These are phyloP conservation scores for Naganishia albida DNA, from an alignment of 1,284 basidiomycete genomes.

Conservation along the genomic window DNA sequence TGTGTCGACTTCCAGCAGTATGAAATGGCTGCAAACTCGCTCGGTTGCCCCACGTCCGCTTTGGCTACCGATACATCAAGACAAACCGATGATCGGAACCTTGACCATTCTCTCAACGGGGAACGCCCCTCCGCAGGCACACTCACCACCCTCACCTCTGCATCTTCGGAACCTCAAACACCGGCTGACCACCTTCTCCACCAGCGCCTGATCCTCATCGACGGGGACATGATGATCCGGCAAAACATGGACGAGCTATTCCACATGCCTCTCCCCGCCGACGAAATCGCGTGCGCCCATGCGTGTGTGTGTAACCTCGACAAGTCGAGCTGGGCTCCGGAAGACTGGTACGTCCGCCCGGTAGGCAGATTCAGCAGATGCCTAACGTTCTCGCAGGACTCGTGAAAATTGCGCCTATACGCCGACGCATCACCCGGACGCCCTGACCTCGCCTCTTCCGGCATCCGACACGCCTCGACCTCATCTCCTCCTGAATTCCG, in stretches of 20 bases:
- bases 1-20: too few relatives aligned
- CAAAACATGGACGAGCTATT: conserved; percentile 92
- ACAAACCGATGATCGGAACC: too few relatives aligned
- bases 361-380: neutral
- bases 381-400: conserved; percentile 61
- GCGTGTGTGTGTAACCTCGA: conserved; percentile 93
- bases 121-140: too few relatives aligned
- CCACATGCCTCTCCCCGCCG: conserved; percentile 64
- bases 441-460: conserved; percentile 47
- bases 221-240: conserved; percentile 87
- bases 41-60: neutral
- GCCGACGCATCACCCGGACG: conserved; percentile 58
- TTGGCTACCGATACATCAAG: too few relatives aligned
- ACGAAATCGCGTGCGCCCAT: conserved; percentile 80
- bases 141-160: too few relatives aligned
- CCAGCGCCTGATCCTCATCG: conserved; percentile 79
- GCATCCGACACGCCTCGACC: conserved; percentile 65
- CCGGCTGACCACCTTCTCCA: conserved; percentile 9
- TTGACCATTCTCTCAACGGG: too few relatives aligned
- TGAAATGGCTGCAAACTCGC: neutral
- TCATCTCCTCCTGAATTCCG: conserved; percentile 82
- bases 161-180: too few relatives aligned
- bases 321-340: conserved; percentile 77
- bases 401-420: conserved; percentile 81
- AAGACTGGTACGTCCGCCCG: conserved; percentile 71